Conservation (phyloP, 2,329 filamentous ascomycete species). For the Fusarium torulosum region DNA sequence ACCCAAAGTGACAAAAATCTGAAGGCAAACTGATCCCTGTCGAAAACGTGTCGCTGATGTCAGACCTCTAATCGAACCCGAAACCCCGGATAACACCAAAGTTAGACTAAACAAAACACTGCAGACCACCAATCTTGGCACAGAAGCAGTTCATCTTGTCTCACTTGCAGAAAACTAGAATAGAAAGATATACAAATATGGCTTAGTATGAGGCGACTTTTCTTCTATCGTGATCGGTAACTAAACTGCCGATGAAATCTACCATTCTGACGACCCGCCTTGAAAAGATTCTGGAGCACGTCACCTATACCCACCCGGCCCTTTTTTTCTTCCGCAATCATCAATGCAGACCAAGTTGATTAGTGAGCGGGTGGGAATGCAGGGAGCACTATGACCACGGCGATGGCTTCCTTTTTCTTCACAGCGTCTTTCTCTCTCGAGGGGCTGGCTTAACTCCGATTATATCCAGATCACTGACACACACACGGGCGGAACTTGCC, state of each 20-base stretch:
- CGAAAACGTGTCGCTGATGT: constrained; percentile 20
- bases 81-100: not conserved
- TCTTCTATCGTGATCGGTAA: no score
- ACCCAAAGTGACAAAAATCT: constrained; percentile 10
- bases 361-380: constrained; percentile 1
- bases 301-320: constrained; percentile 11
- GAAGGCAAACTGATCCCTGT: not conserved
- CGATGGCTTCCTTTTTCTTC: constrained; percentile 33
- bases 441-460: constrained; percentile 15
- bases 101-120: not conserved
- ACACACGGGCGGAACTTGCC: not conserved
- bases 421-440: not conserved
- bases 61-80: constrained; percentile 29
- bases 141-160: no score
- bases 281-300: constrained; percentile 4
- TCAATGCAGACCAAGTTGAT: not conserved
- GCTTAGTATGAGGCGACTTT: no score
- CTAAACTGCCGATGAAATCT: constrained; percentile 17
- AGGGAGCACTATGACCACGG: constrained; percentile 18
- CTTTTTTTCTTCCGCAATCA: not conserved
- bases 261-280: constrained; percentile 26
- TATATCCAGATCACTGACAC: constrained; percentile 18
- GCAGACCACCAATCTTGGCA: not conserved
- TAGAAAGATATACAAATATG: no score
- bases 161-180: not conserved